A percentile compares a stretch with the other conserved stretches of the same genome.
phyloP scores from a whole-genome alignment of 1,284 basidiomycete species.

The Cryptococcus sp. region DNA sequence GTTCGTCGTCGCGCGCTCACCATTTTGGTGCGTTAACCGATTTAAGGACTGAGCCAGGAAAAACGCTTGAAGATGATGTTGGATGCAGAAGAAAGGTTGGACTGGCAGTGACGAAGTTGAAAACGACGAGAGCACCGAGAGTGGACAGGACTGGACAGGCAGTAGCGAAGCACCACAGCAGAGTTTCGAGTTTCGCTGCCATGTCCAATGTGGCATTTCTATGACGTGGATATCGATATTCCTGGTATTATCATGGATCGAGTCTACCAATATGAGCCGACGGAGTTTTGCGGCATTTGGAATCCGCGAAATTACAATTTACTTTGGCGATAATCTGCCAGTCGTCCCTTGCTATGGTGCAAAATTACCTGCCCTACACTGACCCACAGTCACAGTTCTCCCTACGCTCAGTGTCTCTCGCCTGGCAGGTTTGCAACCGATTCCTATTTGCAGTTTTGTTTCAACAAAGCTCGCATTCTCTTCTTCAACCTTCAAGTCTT shows the following conservation, averaged over 20 bases:
- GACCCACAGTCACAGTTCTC: neutral
- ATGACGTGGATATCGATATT: conserved; percentile 18
- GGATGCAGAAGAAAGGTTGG: conserved; percentile 1
- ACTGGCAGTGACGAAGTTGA: neutral
- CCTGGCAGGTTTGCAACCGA: neutral
- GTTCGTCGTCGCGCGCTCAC: conserved; percentile 15
- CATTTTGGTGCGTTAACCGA: conserved; percentile 32
- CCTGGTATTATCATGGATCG: neutral
- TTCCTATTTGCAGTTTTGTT: conserved; percentile 11
- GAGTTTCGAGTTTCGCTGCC: conserved; percentile 7
- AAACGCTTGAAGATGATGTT: conserved; percentile 17
- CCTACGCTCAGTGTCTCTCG: neutral
- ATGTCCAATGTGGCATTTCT: conserved; percentile 18
- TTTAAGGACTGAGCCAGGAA: conserved; percentile 30
- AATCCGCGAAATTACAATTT: conserved; percentile 19
- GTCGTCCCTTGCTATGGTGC: neutral
- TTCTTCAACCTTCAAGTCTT: conserved; percentile 32
- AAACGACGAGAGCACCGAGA: neutral
- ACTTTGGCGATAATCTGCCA: neutral
- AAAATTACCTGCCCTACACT: neutral
- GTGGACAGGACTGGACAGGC: neutral
- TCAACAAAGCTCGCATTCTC: conserved; percentile 7
- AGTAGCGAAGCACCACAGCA: neutral
- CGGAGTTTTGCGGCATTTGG: conserved; percentile 33
- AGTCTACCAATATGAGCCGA: neutral